These are phyloP conservation scores for Neurospora hispaniola DNA, from an alignment of 495 filamentous ascomycete genomes.

Conservation along the genomic window DNA sequence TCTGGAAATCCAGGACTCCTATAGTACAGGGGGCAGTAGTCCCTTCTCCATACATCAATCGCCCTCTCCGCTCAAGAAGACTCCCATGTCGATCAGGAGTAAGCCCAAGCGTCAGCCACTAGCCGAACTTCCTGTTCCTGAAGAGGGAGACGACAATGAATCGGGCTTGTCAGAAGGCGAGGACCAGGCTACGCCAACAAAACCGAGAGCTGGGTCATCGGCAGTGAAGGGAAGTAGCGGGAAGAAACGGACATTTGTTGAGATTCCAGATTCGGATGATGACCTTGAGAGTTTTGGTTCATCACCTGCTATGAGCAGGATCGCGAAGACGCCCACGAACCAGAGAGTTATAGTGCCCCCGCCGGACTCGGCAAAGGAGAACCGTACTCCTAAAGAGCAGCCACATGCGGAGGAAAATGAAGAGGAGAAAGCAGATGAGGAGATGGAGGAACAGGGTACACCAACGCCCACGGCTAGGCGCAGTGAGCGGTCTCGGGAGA, in stretches of 20 bases:
- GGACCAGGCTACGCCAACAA: conserved; percentile 5
- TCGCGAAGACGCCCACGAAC: background rate
- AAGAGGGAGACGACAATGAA: background rate
- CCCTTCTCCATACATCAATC: conserved; percentile 7
- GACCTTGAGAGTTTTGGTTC: conserved; percentile 21
- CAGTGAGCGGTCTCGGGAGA: background rate
- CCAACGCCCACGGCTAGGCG: conserved; percentile 1
- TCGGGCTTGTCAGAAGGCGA: background rate
- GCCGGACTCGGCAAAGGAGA: conserved; percentile 6
- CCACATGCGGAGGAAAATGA: conserved; percentile 14
- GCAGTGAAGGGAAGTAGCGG: conserved; percentile 1
- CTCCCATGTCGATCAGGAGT: conserved; percentile 6
- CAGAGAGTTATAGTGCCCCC: background rate
- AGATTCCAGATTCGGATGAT: conserved; percentile 35
- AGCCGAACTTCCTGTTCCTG: conserved; percentile 15
- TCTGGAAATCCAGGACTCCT: conserved; percentile 30
- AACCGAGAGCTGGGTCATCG: background rate
- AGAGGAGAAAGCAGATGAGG: conserved; percentile 17
- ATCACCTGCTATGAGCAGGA: conserved; percentile 4
- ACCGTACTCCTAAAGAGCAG: conserved; percentile 11
- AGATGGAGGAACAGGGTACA: conserved; percentile 9
- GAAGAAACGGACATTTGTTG: conserved; percentile 10
- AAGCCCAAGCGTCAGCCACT: conserved; percentile 13
- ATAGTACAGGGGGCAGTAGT: conserved; percentile 20
- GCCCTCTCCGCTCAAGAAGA: conserved; percentile 1